A percentile compares a stretch with the other conserved stretches of the same genome.
Evolutionary conservation across 1,284 basidiomycete genomes (phyloP).

Genomic region (Xerocomus amazonicus): DNA sequence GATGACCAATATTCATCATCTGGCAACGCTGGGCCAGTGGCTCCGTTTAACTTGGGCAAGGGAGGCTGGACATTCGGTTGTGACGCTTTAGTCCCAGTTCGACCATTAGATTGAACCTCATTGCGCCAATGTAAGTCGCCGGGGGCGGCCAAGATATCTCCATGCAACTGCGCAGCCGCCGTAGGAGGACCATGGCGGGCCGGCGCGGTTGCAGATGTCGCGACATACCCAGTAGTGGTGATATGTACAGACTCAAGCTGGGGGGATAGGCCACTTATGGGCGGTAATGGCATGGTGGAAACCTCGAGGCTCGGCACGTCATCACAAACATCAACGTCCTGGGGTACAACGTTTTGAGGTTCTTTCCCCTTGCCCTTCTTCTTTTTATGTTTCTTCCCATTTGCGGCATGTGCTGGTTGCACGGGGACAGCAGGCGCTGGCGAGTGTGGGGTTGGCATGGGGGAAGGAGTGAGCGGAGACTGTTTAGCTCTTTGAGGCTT

Average conservation of each 20-base stretch:
- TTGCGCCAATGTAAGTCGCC: slow-evolving; percentile 55
- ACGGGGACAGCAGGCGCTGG: slow-evolving; percentile 6
- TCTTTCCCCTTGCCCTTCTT: slow-evolving; percentile 42
- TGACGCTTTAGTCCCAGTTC: slow-evolving; percentile 25
- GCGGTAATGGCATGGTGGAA: slow-evolving; percentile 22
- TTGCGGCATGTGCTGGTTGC: slow-evolving; percentile 9
- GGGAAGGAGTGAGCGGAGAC: slow-evolving; percentile 4
- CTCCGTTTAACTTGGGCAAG: slow-evolving; percentile 24
- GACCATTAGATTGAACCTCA: slow-evolving; percentile 40
- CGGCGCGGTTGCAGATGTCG: slow-evolving; percentile 35
- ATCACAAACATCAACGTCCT: slow-evolving; percentile 27
- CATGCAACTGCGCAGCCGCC: slow-evolving; percentile 41
- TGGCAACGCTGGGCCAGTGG: slow-evolving; percentile 24
- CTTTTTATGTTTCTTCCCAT: slow-evolving; percentile 46
- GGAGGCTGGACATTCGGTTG: slow-evolving; percentile 15
- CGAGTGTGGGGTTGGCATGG: slow-evolving; percentile 7
- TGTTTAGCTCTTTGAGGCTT: slow-evolving; percentile 30
- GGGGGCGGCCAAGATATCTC: slow-evolving; percentile 51
- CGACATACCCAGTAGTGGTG: slow-evolving; percentile 45
- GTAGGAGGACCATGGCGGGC: slow-evolving; percentile 29
- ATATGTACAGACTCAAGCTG: slow-evolving; percentile 48
- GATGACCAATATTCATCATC: slow-evolving; percentile 52
- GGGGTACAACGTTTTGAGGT: slow-evolving; percentile 13
- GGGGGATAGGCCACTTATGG: slow-evolving; percentile 38
- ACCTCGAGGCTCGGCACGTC: slow-evolving; percentile 25